Percentiles rank a stretch among this genome's conserved stretches.
Conservation (phyloP, 352 stramenopile genomes). For the Nothophytophthora sp. region DNA sequence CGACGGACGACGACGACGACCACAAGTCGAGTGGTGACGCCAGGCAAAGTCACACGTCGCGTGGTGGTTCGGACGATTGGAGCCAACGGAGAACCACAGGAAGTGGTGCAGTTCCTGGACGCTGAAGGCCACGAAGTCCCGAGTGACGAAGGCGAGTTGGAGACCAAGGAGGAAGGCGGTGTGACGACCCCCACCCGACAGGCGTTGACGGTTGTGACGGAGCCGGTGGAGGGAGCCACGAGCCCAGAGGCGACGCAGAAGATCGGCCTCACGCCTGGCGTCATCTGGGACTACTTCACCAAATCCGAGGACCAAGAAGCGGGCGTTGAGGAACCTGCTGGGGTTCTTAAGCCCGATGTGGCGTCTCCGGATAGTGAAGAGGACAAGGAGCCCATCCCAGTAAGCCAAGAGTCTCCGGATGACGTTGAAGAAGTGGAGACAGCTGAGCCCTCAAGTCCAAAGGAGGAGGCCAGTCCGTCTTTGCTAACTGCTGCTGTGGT, state of each 20-base stretch:
- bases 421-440: no score
- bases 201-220: not conserved
- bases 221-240: slow-evolving; percentile 1
- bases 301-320: not conserved
- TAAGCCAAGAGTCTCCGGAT: not conserved
- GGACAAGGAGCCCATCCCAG: slow-evolving; percentile 3
- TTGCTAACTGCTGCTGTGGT: no score
- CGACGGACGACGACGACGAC: slow-evolving; percentile 1
- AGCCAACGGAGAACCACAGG: slow-evolving; percentile 1
- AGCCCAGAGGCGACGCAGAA: slow-evolving; percentile 2
- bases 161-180: slow-evolving; percentile 1
- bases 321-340: not conserved
- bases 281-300: slow-evolving; percentile 13
- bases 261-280: slow-evolving; percentile 1
- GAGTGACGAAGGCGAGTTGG: not conserved
- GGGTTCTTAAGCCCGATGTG: not conserved
- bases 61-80: slow-evolving; percentile 6
- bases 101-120: not conserved
- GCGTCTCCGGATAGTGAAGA: not conserved
- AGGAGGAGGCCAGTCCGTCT: no score
- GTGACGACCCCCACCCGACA: not conserved
- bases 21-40: slow-evolving; percentile 10
- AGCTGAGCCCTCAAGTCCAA: no score
- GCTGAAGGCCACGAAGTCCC: not conserved
- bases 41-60: slow-evolving; percentile 3